Base-by-base conservation (phyloP, 805 yeast species). In the Metschnikowia anglica region DNA sequence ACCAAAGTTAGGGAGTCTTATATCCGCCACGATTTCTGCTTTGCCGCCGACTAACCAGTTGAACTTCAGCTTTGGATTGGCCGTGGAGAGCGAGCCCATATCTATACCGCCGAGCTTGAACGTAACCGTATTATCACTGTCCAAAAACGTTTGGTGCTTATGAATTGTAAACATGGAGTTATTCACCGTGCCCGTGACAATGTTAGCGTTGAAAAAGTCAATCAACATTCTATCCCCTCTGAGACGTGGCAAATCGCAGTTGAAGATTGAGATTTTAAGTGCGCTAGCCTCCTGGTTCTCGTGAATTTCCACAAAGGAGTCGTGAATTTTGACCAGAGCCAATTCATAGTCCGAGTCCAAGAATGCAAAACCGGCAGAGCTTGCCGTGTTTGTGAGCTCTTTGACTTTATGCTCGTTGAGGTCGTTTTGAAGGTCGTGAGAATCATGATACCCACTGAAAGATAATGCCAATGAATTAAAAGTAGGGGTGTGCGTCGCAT, bases 91-190 rank as follows among this genome's bases (percentile, higher is more conserved):
- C 5, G 56, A 49, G 1, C 64, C 72, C 59, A 70, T 52, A 49
- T 69, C 66, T 18, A 70, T 66, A 1, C 72, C 72, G 40, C 70
- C 73, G 17, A 71, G 51, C 49, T 69, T 70, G 54, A 68, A 69
- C 12, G 72, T 57, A 13, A 68, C 64, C 4, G 60, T 53, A 38
- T 55, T 52, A 16, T 54, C 59, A 25, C 46, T 49, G 16, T 55
- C 58, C 28, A 59, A 67, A 46, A 73, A 62, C 42, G 76, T 74
- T 56, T 85, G 91, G 52, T 85, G 77, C 56, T 84, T 84, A 53
- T 85, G 93, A 17, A 86, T 73, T 0, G 89, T 83, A 63, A 85
- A 85, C 61, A 86, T 68, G 1, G 93, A 79, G 41, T 83, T 83
- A 55, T 85, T 83, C 11, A 85, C 70, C 0, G 90, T 79, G 0